Evolutionary conservation across 805 yeast genomes (phyloP).

Genomic region (Candida fluviatilis): DNA sequence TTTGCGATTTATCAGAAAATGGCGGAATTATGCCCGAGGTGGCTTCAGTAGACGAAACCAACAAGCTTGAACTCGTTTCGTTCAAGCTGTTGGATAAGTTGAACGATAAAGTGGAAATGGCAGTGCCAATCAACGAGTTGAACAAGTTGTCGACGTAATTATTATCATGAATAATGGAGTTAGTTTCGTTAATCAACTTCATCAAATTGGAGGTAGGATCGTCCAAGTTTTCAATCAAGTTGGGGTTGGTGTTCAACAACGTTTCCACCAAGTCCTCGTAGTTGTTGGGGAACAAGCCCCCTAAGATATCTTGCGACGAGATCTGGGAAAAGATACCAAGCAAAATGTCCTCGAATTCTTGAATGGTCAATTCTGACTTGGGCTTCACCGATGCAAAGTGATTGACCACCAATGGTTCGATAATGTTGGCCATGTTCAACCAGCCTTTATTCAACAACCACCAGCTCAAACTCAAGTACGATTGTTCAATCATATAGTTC

Average conservation of each 20-base stretch:
- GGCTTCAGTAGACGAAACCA: background rate
- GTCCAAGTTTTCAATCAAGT: constrained; percentile 34
- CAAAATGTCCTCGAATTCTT: constrained; percentile 47
- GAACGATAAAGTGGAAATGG: constrained; percentile 31
- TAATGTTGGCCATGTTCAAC: constrained; percentile 48
- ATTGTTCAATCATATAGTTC: constrained; percentile 66
- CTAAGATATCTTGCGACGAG: constrained; percentile 13
- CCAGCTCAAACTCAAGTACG: constrained; percentile 85
- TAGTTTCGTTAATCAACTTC: constrained; percentile 44
- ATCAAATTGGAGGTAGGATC: constrained; percentile 31
- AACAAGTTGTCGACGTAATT: constrained; percentile 28
- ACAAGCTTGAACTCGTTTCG: constrained; percentile 5
- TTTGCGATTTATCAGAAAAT: constrained; percentile 5
- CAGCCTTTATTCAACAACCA: constrained; percentile 91
- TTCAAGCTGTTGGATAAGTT: constrained; percentile 27
- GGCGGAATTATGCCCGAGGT: constrained; percentile 10
- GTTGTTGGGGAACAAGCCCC: constrained; percentile 33
- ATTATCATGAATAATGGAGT: constrained; percentile 29
- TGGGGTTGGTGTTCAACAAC: constrained; percentile 45
- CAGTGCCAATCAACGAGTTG: constrained; percentile 27
- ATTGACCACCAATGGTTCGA: constrained; percentile 53
- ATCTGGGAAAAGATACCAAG: constrained; percentile 19
- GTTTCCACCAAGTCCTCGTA: constrained; percentile 41
- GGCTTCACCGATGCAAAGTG: constrained; percentile 67
- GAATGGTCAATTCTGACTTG: constrained; percentile 61